Base-by-base conservation (phyloP, 305 asterid genomes). In the Rubia tinctorum region DNA sequence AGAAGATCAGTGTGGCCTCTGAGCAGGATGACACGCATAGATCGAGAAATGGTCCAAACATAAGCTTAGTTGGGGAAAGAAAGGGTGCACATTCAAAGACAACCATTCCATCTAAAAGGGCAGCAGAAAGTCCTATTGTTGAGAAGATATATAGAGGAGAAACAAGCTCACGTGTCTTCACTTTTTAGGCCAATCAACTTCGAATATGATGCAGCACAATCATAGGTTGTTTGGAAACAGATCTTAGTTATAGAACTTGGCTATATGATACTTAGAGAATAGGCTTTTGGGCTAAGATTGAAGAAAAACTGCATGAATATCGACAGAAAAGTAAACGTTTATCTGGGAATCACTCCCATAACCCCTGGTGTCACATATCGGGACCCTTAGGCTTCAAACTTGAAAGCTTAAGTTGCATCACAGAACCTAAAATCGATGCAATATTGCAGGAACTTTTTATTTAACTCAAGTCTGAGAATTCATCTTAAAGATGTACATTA, bases 161-260 rank as follows among this genome's bases (percentile, higher is more conserved):
- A 30, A 30, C 34, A 60, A 44, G 42, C 23, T 43, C 60, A 42
- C 37, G 27, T 12, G 2, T 7, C 30, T 37, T 37, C 14, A 66
- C 13, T 14, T 20, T 68, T 7, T 51, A 39, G 7, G 44, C 23
- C 14, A 20, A 18, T 12, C 49, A 17, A 30, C 34, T 30, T 30
- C 34, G 34, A 30, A 30, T 30, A 30, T 30, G 3, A 30, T 30
- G 34, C 34, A 30, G 3, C 34, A 3, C 34, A 30, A 30, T 1
- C 34, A 1, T 30, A 30, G 1, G 34, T 30, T 30, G 34, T 30
- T 30, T 30, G 1, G 34, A 30, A 30, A 3, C 34, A 3, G 34
- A 30, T 30, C 3, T 1, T 68, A 8, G 23, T 10, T 37, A 12
- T 64, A 6, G 86, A 83, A 72, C 76, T 78, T 60, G 82, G 64